These are phyloP conservation scores for Citrus hindsii DNA, from an alignment of 345 rosid species.

Conservation along the genomic window DNA sequence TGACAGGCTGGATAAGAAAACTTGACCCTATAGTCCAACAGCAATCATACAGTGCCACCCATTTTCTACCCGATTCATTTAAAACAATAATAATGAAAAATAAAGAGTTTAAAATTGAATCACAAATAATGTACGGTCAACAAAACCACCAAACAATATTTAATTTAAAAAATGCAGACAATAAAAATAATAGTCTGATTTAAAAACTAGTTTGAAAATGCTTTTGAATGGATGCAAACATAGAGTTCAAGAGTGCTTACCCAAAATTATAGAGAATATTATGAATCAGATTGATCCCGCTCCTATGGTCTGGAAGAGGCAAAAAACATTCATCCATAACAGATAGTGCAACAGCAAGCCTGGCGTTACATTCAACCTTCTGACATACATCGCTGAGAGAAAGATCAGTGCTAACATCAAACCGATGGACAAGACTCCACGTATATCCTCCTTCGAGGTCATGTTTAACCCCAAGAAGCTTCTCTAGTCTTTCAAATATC, in stretches of 20 bases:
- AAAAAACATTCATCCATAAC: slow-evolving; percentile 95
- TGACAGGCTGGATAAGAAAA: neutral
- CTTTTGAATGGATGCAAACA: neutral
- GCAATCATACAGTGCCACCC: neutral
- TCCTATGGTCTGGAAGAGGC: slow-evolving; percentile 81
- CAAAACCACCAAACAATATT: neutral
- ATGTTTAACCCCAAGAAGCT: slow-evolving; percentile 78
- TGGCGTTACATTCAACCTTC: slow-evolving; percentile 74
- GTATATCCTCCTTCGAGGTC: slow-evolving; percentile 78
- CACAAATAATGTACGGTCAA: neutral
- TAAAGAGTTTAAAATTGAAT: neutral
- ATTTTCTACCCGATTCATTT: neutral
- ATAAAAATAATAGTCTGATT: neutral
- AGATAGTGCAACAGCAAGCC: slow-evolving; percentile 79
- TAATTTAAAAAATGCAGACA: neutral
- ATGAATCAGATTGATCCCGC: slow-evolving; percentile 81
- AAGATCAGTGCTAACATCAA: slow-evolving; percentile 48
- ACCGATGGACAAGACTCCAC: slow-evolving; percentile 74
- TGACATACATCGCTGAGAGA: slow-evolving; percentile 42
- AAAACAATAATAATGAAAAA: no score
- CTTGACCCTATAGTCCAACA: neutral
- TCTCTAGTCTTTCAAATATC: slow-evolving; percentile 55
- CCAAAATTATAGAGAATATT: slow-evolving; percentile 85
- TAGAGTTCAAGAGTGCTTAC: slow-evolving; percentile 39
- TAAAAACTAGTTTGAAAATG: neutral